These are phyloP conservation scores for Mantamonas sphyraenae DNA, from an alignment of 78 protist species.

Conservation along the genomic window DNA sequence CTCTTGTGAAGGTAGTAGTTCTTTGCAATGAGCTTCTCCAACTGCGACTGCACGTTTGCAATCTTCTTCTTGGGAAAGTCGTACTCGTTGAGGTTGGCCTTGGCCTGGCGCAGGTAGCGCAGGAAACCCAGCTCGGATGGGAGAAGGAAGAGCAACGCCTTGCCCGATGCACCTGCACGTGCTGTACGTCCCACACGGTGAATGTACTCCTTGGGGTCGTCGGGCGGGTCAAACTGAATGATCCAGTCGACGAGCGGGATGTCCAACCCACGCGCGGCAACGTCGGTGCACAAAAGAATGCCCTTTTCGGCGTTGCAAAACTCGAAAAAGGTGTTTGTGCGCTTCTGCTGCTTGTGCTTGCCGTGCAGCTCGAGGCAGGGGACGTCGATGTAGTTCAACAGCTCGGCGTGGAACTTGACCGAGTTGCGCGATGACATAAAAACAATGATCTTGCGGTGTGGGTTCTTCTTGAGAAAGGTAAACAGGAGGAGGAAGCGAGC, in stretches of 20 bases:
- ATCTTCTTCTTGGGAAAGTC: conserved; percentile 87
- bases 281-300: conserved; percentile 94
- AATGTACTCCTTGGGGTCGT: conserved; percentile 90
- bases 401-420: conserved; percentile 93
- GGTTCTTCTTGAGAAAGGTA: conserved; percentile 92
- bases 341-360: conserved; percentile 88
- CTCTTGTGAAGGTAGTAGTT: conserved; percentile 88
- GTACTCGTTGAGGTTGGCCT: conserved; percentile 87
- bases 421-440: conserved; percentile 70
- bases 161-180: conserved; percentile 78
- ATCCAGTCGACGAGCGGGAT: conserved; percentile 98
- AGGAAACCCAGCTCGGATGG: conserved; percentile 94
- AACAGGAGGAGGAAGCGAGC: conserved; percentile 88
- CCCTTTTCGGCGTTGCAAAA: conserved; percentile 90
- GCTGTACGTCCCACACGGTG: conserved; percentile 98
- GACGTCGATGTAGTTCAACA: conserved; percentile 95
- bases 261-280: conserved; percentile 99
- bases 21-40: conserved; percentile 82
- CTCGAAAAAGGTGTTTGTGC: conserved; percentile 96
- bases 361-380: conserved; percentile 95
- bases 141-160: conserved; percentile 91
- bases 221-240: conserved; percentile 97
- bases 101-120: conserved; percentile 58
- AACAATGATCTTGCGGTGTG: conserved; percentile 81
- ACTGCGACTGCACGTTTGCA: conserved; percentile 84